Evolutionary conservation across 2,329 filamentous ascomycete species (phyloP), one percentile per base, ranked within the genome.

Genomic region (Didymosphaeria variabile): DNA sequence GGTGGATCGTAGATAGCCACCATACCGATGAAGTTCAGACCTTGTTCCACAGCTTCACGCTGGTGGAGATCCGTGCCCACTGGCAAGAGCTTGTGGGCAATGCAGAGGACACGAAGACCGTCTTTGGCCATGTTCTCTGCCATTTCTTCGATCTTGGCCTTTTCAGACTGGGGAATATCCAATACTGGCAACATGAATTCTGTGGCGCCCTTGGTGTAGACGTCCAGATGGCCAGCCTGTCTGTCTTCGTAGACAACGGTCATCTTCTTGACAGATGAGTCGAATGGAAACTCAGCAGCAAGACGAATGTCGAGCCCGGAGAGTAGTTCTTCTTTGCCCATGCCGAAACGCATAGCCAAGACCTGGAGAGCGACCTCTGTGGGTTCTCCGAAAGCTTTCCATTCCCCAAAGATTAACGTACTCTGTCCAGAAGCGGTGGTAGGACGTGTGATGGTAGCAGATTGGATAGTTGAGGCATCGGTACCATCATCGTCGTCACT

Each of bases 1-100:
- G 92, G 93, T 3, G 93, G 93, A 68, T 97, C 93, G 73, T 95
- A 94, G 64, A 97, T 90, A 58, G 92, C 93, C 52, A 91, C 89
- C 10, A 97, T 85, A n/a, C 93, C 94, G 15, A 92, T 86, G 63
- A 96, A 91, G 3, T 84, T 85, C 34, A 97, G 86, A 32, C 87
- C 83, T 38, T 82, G 81, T 73, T 96, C 93, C 15, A 94, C 85
- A 5, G 84, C 79, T 6, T 82, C 79, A 6, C 93, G 90, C 44
- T 75, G 70, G 40, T 64, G 65, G n/a, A 77, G 67, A 38, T 77
- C 68, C 9, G 71, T 59, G 26, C 66, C 71, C 15, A 68, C 45
- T 8, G 69, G 65, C 8, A 77, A 63, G 19, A 64, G 63, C 65
- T 77, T 79, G 60, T 78, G 76, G 29, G 75, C 76, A 38, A 78